Evolutionary conservation across 1,139 yeast species (phyloP), one percentile per base, ranked within the genome.

Genomic region (Magnusiomyces sp.): DNA sequence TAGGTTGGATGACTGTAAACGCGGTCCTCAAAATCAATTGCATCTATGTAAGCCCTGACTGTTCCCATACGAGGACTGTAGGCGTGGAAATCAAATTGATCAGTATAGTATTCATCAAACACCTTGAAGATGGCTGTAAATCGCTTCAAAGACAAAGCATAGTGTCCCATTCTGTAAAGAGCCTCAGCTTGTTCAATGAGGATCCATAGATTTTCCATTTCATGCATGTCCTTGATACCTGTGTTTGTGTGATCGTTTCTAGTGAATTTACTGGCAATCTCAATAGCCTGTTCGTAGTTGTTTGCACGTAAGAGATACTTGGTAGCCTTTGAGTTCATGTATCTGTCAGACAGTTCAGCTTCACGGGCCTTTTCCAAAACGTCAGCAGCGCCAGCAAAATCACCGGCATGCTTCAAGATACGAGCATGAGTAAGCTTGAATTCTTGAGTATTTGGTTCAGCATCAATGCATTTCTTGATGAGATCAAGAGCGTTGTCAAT

Each of bases 161-260:
- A 54, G 49, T 74, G 75, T 27, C 71, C 56, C 36, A 72, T 56
- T 56, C 86, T 75, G 48, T 67, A 68, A 61, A 86, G 87, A 5
- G 94, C 83, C 62, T 86, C 95, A 1, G 94, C 97, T 64, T 85
- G 82, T 63, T 88, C 97, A 39, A 77, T 70, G 56, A 94, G 70
- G 53, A 88, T 87, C 95, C 97, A 89, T 53, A 81, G 76, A n/a
- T 85, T 92, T 69, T 92, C 97, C 83, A 94, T 86, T 41, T 77
- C 74, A 62, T 86, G 95, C 59, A 92, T 72, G 64, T 92, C 97
- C 58, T 81, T 83, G 47, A 94, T 79, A 5, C 97, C 97, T 58
- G 86, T 85, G 5, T 79, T 76, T 3, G 82, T 75, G 20, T 76
- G 79, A 50, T 92, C 97, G 59, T 85, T 78, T 62, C 85, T 84